Evolutionary conservation across 2,329 filamentous ascomycete genomes (phyloP).

Genomic region (Neoscytalidium dimidiatum): DNA sequence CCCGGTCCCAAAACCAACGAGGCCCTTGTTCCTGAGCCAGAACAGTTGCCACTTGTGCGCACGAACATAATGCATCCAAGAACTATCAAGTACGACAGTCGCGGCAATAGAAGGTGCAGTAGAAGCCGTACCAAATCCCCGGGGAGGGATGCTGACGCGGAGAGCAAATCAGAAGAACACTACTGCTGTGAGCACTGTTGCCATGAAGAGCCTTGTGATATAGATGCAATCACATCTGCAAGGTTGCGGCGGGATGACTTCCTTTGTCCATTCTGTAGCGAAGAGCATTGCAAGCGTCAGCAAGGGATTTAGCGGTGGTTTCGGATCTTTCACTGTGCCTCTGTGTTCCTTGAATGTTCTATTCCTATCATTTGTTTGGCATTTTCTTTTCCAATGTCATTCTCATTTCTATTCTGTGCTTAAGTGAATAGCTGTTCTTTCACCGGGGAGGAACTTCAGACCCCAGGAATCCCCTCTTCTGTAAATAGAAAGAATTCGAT

Average conservation of each 20-base stretch:
- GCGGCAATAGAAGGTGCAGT: not conserved
- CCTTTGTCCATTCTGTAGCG: not conserved
- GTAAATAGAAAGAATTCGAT: too few species aligned
- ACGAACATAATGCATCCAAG: not conserved
- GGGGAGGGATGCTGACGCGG: not conserved
- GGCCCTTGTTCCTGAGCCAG: too few species aligned
- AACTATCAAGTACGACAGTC: not conserved
- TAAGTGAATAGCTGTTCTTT: too few species aligned
- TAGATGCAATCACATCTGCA: not conserved
- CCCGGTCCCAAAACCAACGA: not conserved
- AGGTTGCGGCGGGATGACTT: not conserved
- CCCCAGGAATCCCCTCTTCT: too few species aligned
- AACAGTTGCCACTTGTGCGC: not conserved
- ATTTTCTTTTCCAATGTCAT: too few species aligned
- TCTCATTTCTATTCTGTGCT: too few species aligned
- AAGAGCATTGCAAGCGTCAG: not conserved
- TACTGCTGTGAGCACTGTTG: not conserved
- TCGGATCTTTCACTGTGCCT: not conserved
- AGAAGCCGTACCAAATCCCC: not conserved
- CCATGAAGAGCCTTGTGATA: not conserved
- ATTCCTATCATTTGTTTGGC: too few species aligned
- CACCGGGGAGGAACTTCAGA: too few species aligned
- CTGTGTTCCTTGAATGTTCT: not conserved
- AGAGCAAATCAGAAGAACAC: not conserved
- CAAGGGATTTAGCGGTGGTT: not conserved